Evolutionary conservation across 257 asterid genomes (phyloP), one percentile per base, ranked within the genome.

Genomic region (Fraxinus pennsylvanica): DNA sequence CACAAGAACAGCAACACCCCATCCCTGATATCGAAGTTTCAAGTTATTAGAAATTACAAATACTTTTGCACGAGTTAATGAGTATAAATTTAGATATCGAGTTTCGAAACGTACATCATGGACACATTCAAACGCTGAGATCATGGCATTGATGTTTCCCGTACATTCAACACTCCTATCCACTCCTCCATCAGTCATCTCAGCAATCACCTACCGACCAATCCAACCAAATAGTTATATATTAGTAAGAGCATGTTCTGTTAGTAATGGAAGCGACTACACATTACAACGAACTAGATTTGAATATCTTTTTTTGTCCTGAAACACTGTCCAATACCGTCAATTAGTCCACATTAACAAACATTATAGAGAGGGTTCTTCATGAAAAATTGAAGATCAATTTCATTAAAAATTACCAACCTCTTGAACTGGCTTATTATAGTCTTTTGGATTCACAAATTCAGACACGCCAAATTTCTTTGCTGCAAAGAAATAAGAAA

Each of bases 1-100:
- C 0, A 88, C 93, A 3, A 91, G 91, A 47, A 91, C 95, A 45
- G 93, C 97, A 68, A 92, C 96, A 4, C 96, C 96, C 97, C 94
- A 89, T 59, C 93, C 94, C 91, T 85, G 63, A 54, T 2, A 72
- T n/a, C 1, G 52, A 27, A 43, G 52, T 43, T 43, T 9, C 5
- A 72, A 12, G 10, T 27, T 21, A 27, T 5, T 0, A 69, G 25
- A 3, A 38, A 38, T 38, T 38, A 38, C 43, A 38, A 1, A 1
- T 38, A 38, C 43, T 38, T 38, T 12, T 38, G 43, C 43, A 38
- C 12, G 43, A 38, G 43, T 38, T 38, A 1, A 38, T 1, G 43
- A 7, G 43, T 1, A 8, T 7, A 38, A 38, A 12, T 21, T 76
- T 13, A 76, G 50, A 27, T 35, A 19, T 17, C 1, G 30, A 5